These are phyloP conservation scores for Ensete ventricosum DNA, from an alignment of 176 grass and related monocot species.

Conservation along the genomic window DNA sequence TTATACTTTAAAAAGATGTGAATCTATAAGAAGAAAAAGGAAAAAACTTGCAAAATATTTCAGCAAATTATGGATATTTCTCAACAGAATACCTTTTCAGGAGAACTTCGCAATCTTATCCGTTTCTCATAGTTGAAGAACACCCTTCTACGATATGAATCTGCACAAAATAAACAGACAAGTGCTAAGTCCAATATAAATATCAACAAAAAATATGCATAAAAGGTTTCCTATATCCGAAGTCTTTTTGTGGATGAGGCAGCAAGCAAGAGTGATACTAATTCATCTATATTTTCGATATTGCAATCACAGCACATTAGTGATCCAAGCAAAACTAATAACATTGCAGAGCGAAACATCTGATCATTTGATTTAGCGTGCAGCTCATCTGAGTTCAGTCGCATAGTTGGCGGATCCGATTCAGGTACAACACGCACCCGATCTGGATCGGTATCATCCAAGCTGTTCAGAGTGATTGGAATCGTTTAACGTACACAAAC, in stretches of 20 bases:
- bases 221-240: not conserved
- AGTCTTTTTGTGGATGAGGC: not conserved
- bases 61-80: not conserved
- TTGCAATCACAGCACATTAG: too few species aligned
- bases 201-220: not conserved
- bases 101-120: slow-evolving; percentile 66
- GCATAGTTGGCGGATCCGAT: too few species aligned
- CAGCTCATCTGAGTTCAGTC: too few species aligned
- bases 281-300: too few species aligned
- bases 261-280: not conserved
- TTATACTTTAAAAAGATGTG: not conserved
- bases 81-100: slow-evolving; percentile 60
- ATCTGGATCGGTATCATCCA: too few species aligned
- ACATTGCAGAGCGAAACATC: too few species aligned
- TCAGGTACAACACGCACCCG: too few species aligned
- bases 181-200: not conserved
- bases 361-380: too few species aligned
- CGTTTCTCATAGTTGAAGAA: slow-evolving; percentile 99
- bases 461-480: too few species aligned
- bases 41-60: not conserved
- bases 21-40: not conserved
- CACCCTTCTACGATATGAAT: slow-evolving; percentile 70
- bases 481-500: too few species aligned
- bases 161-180: slow-evolving; percentile 21
- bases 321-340: too few species aligned